These are phyloP conservation scores for Dentipellis fragilis DNA, from an alignment of 768 basidiomycete genomes.

Conservation along the genomic window DNA sequence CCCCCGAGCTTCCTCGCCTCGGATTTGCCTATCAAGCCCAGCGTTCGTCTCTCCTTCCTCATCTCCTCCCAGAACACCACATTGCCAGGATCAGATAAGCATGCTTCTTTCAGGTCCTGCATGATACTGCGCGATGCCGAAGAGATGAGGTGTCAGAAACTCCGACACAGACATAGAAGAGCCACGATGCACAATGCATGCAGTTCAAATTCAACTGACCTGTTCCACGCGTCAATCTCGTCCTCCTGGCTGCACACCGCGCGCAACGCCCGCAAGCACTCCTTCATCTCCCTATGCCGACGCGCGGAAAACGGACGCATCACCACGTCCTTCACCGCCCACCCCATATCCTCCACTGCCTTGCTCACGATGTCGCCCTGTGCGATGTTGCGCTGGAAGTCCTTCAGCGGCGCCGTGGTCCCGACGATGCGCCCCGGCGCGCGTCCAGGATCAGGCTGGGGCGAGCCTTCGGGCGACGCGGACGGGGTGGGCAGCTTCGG, in stretches of 20 bases:
- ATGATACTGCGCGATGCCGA: constrained; percentile 41
- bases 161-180: not conserved
- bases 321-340: constrained; percentile 62
- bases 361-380: constrained; percentile 76
- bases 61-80: constrained; percentile 57
- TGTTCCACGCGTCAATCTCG: constrained; percentile 78
- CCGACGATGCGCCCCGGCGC: constrained; percentile 71
- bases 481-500: constrained; percentile 14
- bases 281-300: constrained; percentile 58
- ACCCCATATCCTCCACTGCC: constrained; percentile 72
- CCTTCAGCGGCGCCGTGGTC: constrained; percentile 58
- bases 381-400: constrained; percentile 63
- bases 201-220: constrained; percentile 26
- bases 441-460: constrained; percentile 37
- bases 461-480: constrained; percentile 20
- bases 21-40: constrained; percentile 51
- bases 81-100: constrained; percentile 48
- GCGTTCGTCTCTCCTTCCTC: constrained; percentile 28
- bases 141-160: not conserved
- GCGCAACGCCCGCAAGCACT: constrained; percentile 63
- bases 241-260: constrained; percentile 61
- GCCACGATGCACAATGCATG: too few relatives aligned
- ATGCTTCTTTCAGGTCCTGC: constrained; percentile 44
- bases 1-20: constrained; percentile 58
- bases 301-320: constrained; percentile 60